phyloP scores from a whole-genome alignment of 1,284 basidiomycete species.

The Cryptococcus amylolentus region DNA sequence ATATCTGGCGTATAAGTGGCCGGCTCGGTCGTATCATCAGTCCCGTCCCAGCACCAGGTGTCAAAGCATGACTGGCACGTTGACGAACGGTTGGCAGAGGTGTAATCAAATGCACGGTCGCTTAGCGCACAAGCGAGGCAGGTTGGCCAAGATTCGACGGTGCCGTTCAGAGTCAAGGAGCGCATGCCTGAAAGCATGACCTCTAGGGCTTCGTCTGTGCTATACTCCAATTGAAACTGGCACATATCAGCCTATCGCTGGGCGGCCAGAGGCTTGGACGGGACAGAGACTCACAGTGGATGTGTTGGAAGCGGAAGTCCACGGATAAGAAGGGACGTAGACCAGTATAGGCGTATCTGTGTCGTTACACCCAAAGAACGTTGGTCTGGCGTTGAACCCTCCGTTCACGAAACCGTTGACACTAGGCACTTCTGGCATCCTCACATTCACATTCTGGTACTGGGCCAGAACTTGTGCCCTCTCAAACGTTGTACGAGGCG shows the following conservation, averaged over 20 bases:
- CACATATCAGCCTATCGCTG: background rate
- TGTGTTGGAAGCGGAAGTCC: slow-evolving; percentile 46
- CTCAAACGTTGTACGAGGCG: slow-evolving; percentile 45
- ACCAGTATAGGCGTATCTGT: slow-evolving; percentile 50
- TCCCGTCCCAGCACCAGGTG: slow-evolving; percentile 47
- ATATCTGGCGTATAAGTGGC: slow-evolving; percentile 27
- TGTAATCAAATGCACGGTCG: slow-evolving; percentile 44
- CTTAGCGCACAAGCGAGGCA: slow-evolving; percentile 51
- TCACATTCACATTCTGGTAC: slow-evolving; percentile 31
- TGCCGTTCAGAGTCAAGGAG: slow-evolving; percentile 41
- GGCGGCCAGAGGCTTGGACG: background rate
- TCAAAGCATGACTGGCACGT: slow-evolving; percentile 47
- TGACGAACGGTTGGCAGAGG: slow-evolving; percentile 28
- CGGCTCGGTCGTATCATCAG: slow-evolving; percentile 21
- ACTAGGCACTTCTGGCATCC: slow-evolving; percentile 52
- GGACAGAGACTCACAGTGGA: slow-evolving; percentile 35
- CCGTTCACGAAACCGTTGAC: slow-evolving; percentile 54
- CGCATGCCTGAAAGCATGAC: slow-evolving; percentile 36
- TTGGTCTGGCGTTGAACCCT: slow-evolving; percentile 55
- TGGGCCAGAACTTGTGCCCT: slow-evolving; percentile 26
- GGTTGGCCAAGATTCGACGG: slow-evolving; percentile 43
- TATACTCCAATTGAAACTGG: slow-evolving; percentile 46
- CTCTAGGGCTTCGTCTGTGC: slow-evolving; percentile 37
- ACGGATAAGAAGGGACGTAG: slow-evolving; percentile 54
- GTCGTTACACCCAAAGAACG: slow-evolving; percentile 48